A percentile compares a stretch with the other conserved stretches of the same genome.
phyloP scores from a whole-genome alignment of 768 basidiomycete species.

The Termitomyces sp. region DNA sequence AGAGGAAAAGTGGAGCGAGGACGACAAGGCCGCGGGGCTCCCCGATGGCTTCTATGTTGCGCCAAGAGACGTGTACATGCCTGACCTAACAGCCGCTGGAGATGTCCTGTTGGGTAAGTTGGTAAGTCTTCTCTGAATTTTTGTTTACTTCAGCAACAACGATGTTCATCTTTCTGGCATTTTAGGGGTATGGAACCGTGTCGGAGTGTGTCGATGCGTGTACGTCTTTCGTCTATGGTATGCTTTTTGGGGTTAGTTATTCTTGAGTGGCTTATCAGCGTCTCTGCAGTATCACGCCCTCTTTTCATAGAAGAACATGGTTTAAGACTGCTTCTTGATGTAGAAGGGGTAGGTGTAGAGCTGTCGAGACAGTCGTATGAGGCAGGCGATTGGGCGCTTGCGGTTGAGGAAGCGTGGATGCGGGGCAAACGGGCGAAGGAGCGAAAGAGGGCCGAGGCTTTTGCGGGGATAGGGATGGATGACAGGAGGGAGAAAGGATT shows the following conservation, averaged over 20 bases:
- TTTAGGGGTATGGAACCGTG: constrained; percentile 75
- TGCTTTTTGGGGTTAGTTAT: constrained; percentile 13
- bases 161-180: not conserved
- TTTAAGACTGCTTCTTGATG: constrained; percentile 54
- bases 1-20: constrained; percentile 43
- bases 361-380: constrained; percentile 61
- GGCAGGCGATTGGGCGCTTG: constrained; percentile 63
- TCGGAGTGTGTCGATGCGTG: constrained; percentile 72
- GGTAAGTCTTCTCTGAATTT: constrained; percentile 28
- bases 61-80: constrained; percentile 76
- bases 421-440: constrained; percentile 43
- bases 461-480: constrained; percentile 29
- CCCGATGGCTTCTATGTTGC: constrained; percentile 74
- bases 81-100: constrained; percentile 66
- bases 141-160: not conserved
- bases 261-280: not conserved
- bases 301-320: constrained; percentile 82
- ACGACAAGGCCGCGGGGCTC: constrained; percentile 27
- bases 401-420: constrained; percentile 52
- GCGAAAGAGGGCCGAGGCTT: constrained; percentile 37
- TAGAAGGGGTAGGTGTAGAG: constrained; percentile 65
- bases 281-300: constrained; percentile 57
- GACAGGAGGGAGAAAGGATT: constrained; percentile 35
- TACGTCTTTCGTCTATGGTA: constrained; percentile 77
- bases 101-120: constrained; percentile 78